Base-by-base conservation (phyloP, 805 yeast species). In the Lipomyces sp. region DNA sequence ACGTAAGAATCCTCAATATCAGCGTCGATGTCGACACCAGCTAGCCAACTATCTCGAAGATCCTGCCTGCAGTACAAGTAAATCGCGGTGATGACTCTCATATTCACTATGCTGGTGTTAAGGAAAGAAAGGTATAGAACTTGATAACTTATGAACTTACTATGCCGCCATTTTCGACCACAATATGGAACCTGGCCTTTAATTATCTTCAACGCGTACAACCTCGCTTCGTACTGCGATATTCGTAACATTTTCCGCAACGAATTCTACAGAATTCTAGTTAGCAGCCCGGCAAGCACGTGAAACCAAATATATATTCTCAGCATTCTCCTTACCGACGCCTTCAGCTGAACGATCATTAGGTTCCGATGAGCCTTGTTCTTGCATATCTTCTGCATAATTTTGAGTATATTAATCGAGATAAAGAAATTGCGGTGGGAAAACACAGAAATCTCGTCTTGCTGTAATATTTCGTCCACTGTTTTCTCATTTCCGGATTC, bases 141-240 rank as follows among this genome's bases (percentile, higher is more conserved):
- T 3, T 24, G 13, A 11, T 10, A 69, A 87, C 54, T 10, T 8
- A n/a, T n/a, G 11, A 18, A 51, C 54, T 51, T 51, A 51, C 54
- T 85, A 13, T 92, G 85, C 72, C 92, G 87, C 99, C 99, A 94
- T 77, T 93, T 92, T 66, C 95, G 87, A 24, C 97, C 97, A 73
- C 91, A 93, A 78, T 89, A 91, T 0, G 98, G 97, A 1, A 92
- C 87, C 60, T 92, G 83, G 69, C 90, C 87, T 75, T 90, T 92
- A 66, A 93, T 80, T 0, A 90, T 83, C 73, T 87, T 87, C 72
- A 93, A 79, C 2, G 90, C 86, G 0, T 96, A 93, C 59, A 80
- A 80, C 78, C 90, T 87, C 32, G 92, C 76, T 8, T 83, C 83
- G 32, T 80, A 75, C 73, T 90, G 91, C 74, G 86, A 88, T 55